phyloP scores from a whole-genome alignment of 805 yeast species.

The Hermanozyma aechmeae region DNA sequence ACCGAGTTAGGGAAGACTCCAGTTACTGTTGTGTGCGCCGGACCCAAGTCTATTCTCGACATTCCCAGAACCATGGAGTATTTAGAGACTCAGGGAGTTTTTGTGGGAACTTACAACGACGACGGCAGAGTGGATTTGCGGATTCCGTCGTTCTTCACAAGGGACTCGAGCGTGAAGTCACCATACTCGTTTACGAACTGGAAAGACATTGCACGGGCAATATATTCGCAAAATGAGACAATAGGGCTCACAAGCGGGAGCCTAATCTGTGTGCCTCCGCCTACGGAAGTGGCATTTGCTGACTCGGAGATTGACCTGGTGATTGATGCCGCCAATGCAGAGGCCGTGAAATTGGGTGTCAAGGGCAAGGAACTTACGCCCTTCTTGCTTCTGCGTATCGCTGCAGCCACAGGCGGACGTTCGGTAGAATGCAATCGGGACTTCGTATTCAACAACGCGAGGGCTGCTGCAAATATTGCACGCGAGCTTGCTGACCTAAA shows the following conservation, averaged over 20 bases:
- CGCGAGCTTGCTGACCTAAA: constrained; percentile 34
- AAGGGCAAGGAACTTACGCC: constrained; percentile 76
- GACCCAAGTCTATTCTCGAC: constrained; percentile 82
- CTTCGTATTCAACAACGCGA: constrained; percentile 73
- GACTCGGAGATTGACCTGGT: constrained; percentile 41
- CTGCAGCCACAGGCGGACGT: constrained; percentile 57
- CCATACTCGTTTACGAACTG: constrained; percentile 55
- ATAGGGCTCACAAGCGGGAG: constrained; percentile 58
- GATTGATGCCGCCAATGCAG: constrained; percentile 48
- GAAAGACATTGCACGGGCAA: constrained; percentile 52
- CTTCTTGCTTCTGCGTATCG: constrained; percentile 55
- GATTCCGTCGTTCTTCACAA: constrained; percentile 76
- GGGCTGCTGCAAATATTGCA: constrained; percentile 60
- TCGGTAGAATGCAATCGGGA: constrained; percentile 64
- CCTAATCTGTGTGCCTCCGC: constrained; percentile 79
- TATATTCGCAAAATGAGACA: constrained; percentile 32
- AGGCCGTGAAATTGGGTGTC: constrained; percentile 45
- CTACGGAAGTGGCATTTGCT: constrained; percentile 49
- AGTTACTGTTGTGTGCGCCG: constrained; percentile 86
- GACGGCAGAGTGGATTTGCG: constrained; percentile 29
- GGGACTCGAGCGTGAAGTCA: constrained; percentile 65
- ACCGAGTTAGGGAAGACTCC: constrained; percentile 79
- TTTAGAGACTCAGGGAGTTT: constrained; percentile 85
- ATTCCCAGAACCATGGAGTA: constrained; percentile 76
- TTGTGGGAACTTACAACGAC: constrained; percentile 61